These are phyloP conservation scores for Claviceps pusilla DNA, from an alignment of 2,329 filamentous ascomycete genomes.

Conservation along the genomic window DNA sequence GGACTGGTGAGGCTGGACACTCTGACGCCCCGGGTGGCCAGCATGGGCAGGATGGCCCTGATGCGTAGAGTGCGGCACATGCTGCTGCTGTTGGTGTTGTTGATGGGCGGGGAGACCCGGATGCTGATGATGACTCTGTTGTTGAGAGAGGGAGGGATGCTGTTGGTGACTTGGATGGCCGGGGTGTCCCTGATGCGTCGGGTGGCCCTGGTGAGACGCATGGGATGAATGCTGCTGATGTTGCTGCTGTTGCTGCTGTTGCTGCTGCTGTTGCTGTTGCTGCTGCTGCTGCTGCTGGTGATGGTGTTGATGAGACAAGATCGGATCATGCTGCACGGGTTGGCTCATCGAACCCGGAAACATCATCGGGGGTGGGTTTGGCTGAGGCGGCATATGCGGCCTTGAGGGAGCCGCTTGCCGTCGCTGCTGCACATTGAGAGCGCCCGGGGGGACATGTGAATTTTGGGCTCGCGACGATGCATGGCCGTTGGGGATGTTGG, in stretches of 20 bases:
- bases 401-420: conserved; percentile 26
- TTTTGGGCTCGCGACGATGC: conserved; percentile 27
- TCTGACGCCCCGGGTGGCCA: conserved; percentile 13
- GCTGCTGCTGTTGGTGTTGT: conserved; percentile 11
- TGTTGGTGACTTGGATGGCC: conserved; percentile 13
- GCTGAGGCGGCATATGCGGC: conserved; percentile 30
- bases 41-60: conserved; percentile 10
- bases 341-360: conserved; percentile 25
- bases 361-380: conserved; percentile 23
- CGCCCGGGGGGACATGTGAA: conserved; percentile 32
- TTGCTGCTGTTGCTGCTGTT: conserved; percentile 12
- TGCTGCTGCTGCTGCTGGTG: conserved; percentile 22
- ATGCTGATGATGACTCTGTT: conserved; percentile 15
- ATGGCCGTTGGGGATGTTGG: conserved; percentile 31
- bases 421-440: conserved; percentile 29
- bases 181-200: conserved; percentile 13
- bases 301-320: conserved; percentile 28
- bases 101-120: conserved; percentile 9
- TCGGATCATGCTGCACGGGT: conserved; percentile 26
- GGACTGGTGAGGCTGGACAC: conserved; percentile 11
- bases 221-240: conserved; percentile 15
- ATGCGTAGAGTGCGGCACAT: conserved; percentile 13
- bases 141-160: conserved; percentile 9
- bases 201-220: conserved; percentile 16
- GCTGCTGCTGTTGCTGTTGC: conserved; percentile 8